A percentile compares a stretch with the other conserved stretches of the same genome.
Conservation (phyloP, 352 stramenopile species). For the Globisporangium canariense region DNA sequence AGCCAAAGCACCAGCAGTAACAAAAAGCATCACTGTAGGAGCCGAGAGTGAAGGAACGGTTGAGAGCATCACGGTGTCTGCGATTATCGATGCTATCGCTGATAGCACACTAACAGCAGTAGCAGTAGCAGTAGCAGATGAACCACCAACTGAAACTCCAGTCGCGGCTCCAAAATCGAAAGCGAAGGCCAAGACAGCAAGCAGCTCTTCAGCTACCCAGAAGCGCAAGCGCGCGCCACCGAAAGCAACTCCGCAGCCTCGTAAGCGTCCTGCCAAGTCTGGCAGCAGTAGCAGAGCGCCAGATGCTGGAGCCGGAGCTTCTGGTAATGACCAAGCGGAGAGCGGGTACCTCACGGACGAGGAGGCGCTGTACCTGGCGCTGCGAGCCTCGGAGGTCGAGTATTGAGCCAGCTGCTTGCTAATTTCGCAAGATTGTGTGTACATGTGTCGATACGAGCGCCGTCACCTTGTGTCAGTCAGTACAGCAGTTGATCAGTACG, state of each 20-base stretch:
- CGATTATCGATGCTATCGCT: not conserved
- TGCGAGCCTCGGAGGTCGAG: slow-evolving; percentile 21
- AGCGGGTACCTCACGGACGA: slow-evolving; percentile 22
- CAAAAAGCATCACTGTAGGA: not conserved
- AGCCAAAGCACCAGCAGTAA: not conserved
- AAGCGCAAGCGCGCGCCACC: slow-evolving; percentile 14
- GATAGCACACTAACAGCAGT: not conserved
- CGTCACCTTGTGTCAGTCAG: not conserved
- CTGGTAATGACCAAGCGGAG: not conserved
- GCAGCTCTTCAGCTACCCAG: not conserved
- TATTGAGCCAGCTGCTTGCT: slow-evolving; percentile 2
- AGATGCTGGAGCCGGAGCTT: not conserved
- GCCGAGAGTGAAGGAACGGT: not conserved
- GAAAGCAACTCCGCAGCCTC: not conserved
- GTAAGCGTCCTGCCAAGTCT: slow-evolving; percentile 8
- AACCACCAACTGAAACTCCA: not conserved
- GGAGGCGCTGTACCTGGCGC: slow-evolving; percentile 21
- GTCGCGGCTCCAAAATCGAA: not conserved
- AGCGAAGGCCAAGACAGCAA: not conserved
- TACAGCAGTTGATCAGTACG: no score
- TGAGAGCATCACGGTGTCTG: not conserved
- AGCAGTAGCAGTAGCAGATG: not conserved
- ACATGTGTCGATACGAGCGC: not conserved
- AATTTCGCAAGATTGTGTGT: not conserved
- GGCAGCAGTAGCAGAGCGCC: not conserved